These are phyloP conservation scores for Fusarium sp. DNA, from an alignment of 2,329 filamentous ascomycete species.

Conservation along the genomic window DNA sequence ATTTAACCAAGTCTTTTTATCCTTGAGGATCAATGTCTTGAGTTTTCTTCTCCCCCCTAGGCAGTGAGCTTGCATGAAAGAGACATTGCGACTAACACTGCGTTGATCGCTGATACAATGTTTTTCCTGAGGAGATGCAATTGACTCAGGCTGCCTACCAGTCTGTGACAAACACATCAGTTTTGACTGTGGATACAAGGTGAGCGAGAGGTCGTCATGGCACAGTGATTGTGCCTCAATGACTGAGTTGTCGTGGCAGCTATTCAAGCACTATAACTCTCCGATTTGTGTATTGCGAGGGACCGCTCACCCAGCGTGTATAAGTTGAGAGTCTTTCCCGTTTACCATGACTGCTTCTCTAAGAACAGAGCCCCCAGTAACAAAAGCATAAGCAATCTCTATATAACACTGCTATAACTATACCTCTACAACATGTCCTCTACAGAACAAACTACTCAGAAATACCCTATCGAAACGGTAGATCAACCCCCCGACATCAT, in stretches of 20 bases:
- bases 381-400: too few relatives aligned
- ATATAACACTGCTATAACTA: too few relatives aligned
- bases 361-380: too few relatives aligned
- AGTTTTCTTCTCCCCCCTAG: too few relatives aligned
- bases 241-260: accelerated
- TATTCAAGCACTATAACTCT: accelerated
- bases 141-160: not conserved
- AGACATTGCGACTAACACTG: not conserved
- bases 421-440: too few relatives aligned
- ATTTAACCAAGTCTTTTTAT: too few relatives aligned
- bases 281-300: accelerated
- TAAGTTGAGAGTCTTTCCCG: not conserved
- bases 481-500: too few relatives aligned
- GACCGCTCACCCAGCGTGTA: accelerated
- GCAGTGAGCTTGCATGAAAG: not conserved
- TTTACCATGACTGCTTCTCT: too few relatives aligned
- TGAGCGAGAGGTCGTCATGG: too few relatives aligned
- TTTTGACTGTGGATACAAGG: not conserved
- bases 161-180: not conserved
- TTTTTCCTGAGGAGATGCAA: accelerated
- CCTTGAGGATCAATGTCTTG: too few relatives aligned
- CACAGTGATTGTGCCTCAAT: not conserved
- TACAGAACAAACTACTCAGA: too few relatives aligned
- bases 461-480: too few relatives aligned
- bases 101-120: accelerated